Percentiles rank a stretch among this genome's conserved stretches.
phyloP scores from a whole-genome alignment of 2,329 filamentous ascomycete species.

The Cordyceps pruinosa region DNA sequence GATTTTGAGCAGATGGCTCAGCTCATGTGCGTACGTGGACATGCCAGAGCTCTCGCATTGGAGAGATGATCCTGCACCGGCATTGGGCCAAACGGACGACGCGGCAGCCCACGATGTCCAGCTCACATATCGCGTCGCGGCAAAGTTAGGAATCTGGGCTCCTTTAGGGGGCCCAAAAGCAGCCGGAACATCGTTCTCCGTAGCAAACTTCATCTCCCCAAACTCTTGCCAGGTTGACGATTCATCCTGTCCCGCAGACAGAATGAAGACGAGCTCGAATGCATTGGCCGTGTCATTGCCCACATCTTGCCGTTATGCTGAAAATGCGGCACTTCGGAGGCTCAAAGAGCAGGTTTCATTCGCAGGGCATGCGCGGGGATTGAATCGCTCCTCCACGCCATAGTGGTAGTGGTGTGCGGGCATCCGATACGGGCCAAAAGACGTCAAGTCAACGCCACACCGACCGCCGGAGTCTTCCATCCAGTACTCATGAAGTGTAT shows the following conservation, averaged over 20 bases:
- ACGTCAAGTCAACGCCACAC: slow-evolving; percentile 46
- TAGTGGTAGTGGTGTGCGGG: slow-evolving; percentile 43
- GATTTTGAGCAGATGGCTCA: slow-evolving; percentile 44
- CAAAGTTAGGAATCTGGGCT: slow-evolving; percentile 35
- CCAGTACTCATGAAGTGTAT: slow-evolving; percentile 51
- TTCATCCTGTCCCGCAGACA: slow-evolving; percentile 48
- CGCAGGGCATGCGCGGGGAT: slow-evolving; percentile 39
- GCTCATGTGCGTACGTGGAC: slow-evolving; percentile 46
- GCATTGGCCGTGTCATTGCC: slow-evolving; percentile 40
- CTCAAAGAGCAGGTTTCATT: slow-evolving; percentile 37
- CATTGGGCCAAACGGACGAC: slow-evolving; percentile 46
- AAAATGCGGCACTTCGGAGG: slow-evolving; percentile 42
- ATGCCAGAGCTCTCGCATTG: slow-evolving; percentile 48
- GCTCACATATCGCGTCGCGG: slow-evolving; percentile 43
- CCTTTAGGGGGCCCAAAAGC: slow-evolving; percentile 40
- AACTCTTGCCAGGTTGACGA: slow-evolving; percentile 51
- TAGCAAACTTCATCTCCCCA: slow-evolving; percentile 45
- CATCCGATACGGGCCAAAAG: slow-evolving; percentile 45
- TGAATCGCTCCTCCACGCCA: slow-evolving; percentile 42
- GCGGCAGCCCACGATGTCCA: slow-evolving; percentile 49
- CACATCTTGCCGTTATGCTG: slow-evolving; percentile 43
- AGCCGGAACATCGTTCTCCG: slow-evolving; percentile 39
- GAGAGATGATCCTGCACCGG: slow-evolving; percentile 43
- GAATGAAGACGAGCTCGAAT: slow-evolving; percentile 46
- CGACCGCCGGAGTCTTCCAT: slow-evolving; percentile 48